A percentile compares a stretch with the other conserved stretches of the same genome.
These are phyloP conservation scores for Gremmenia infestans DNA, from an alignment of 2,329 filamentous ascomycete species.

Conservation along the genomic window DNA sequence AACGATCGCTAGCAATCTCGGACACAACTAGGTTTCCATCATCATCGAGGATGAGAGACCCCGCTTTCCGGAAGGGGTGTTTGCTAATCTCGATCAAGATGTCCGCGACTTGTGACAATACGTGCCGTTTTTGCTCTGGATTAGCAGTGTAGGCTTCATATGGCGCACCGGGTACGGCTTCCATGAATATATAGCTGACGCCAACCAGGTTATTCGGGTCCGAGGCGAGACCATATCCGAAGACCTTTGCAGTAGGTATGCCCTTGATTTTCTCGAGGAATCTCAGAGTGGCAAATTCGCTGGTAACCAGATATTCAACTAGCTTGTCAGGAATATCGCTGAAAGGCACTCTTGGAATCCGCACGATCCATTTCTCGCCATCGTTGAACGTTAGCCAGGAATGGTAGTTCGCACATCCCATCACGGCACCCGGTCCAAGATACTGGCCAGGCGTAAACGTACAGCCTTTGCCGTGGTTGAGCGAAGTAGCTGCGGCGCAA, in stretches of 20 bases:
- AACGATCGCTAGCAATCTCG: not conserved
- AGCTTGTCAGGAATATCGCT: not conserved
- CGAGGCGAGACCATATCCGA: not conserved
- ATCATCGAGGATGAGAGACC: not conserved
- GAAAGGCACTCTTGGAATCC: not conserved
- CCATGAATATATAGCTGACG: not conserved
- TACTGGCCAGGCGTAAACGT: not conserved
- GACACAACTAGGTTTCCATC: not conserved
- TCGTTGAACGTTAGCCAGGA: not conserved
- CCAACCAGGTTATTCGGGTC: not conserved
- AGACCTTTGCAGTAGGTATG: not conserved
- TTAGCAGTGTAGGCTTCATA: not conserved
- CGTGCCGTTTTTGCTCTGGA: not conserved
- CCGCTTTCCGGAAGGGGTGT: not conserved
- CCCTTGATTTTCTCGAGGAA: not conserved
- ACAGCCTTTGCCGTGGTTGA: not conserved
- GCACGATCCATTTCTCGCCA: not conserved
- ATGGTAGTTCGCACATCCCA: constrained; percentile 1
- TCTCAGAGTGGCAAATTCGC: not conserved
- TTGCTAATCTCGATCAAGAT: not conserved
- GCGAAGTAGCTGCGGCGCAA: not conserved
- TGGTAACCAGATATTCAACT: not conserved
- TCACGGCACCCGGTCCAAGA: not conserved
- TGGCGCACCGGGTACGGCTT: not conserved
- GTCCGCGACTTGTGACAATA: not conserved